phyloP scores from a whole-genome alignment of 805 yeast genomes.

The Kuraishia capsulata region DNA sequence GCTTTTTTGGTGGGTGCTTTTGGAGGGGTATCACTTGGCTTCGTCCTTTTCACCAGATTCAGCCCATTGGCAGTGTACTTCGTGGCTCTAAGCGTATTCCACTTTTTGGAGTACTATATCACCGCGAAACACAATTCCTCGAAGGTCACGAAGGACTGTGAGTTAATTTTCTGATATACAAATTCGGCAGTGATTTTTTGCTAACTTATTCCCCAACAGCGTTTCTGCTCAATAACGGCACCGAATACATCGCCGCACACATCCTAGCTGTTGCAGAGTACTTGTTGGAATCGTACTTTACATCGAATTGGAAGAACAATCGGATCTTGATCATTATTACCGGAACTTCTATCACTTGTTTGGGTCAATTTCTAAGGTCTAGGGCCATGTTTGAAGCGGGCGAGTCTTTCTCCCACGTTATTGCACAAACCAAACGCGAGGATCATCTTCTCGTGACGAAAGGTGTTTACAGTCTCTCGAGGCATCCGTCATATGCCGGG shows the following conservation, averaged over 20 bases:
- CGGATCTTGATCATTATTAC: too few species aligned
- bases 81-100: conserved; percentile 51
- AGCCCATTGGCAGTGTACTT: conserved; percentile 38
- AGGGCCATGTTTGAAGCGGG: conserved; percentile 86
- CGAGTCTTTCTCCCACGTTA: conserved; percentile 73
- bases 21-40: conserved; percentile 28
- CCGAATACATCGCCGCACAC: conserved; percentile 50
- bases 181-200: background rate
- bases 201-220: too few species aligned
- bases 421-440: conserved; percentile 40
- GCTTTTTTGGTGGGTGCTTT: conserved; percentile 33
- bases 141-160: conserved; percentile 54
- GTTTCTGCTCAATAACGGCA: conserved; percentile 57
- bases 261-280: conserved; percentile 42
- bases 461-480: conserved; percentile 57
- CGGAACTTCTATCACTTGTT: conserved; percentile 31
- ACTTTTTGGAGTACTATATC: conserved; percentile 70
- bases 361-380: conserved; percentile 66
- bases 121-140: conserved; percentile 69
- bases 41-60: conserved; percentile 18
- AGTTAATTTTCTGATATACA: too few species aligned
- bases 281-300: too few species aligned
- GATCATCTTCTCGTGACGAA: conserved; percentile 62
- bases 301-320: too few species aligned
- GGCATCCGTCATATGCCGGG: conserved; percentile 93